Percentiles rank a stretch among this genome's conserved stretches.
phyloP scores from a whole-genome alignment of 1,139 yeast genomes.

The Kodamaea arcana region DNA sequence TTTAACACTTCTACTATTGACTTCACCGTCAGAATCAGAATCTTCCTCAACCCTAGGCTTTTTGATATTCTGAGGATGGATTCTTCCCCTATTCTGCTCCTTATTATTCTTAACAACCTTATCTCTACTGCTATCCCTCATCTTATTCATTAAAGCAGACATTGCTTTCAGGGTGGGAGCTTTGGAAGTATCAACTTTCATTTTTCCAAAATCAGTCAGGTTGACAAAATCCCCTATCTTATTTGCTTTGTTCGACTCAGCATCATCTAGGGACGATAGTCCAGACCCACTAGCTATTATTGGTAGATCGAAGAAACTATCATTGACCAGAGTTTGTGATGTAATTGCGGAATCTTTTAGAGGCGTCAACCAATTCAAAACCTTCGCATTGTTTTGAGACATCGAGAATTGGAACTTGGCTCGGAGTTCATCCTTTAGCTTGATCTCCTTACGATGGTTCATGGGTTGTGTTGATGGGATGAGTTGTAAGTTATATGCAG shows the following conservation, averaged over 20 bases:
- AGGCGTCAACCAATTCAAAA: slow-evolving; percentile 41
- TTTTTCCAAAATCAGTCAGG: slow-evolving; percentile 10
- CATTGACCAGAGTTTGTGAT: slow-evolving; percentile 4
- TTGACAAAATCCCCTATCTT: slow-evolving; percentile 33
- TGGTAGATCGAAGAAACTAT: slow-evolving; percentile 36
- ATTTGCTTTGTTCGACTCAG: slow-evolving; percentile 4
- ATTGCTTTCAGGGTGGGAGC: slow-evolving; percentile 29
- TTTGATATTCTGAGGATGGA: slow-evolving; percentile 1
- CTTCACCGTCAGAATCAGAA: slow-evolving; percentile 7
- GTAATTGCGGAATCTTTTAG: slow-evolving; percentile 4
- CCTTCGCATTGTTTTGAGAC: slow-evolving; percentile 32
- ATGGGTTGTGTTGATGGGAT: slow-evolving; percentile 7
- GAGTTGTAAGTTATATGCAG: no score
- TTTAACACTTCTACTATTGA: slow-evolving; percentile 4
- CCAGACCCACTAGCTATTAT: slow-evolving; percentile 46
- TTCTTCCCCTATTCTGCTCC: slow-evolving; percentile 1
- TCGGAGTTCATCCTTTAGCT: slow-evolving; percentile 46
- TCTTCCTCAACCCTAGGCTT: slow-evolving; percentile 3
- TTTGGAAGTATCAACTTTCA: slow-evolving; percentile 7
- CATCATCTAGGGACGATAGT: slow-evolving; percentile 18
- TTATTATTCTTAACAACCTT: slow-evolving; percentile 5
- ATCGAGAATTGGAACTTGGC: slow-evolving; percentile 45
- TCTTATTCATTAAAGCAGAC: slow-evolving; percentile 43
- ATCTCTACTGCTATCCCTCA: slow-evolving; percentile 31
- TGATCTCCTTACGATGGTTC: slow-evolving; percentile 41